Evolutionary conservation across 768 basidiomycete genomes (phyloP).

Genomic region (Xerocomellus dryophilus): DNA sequence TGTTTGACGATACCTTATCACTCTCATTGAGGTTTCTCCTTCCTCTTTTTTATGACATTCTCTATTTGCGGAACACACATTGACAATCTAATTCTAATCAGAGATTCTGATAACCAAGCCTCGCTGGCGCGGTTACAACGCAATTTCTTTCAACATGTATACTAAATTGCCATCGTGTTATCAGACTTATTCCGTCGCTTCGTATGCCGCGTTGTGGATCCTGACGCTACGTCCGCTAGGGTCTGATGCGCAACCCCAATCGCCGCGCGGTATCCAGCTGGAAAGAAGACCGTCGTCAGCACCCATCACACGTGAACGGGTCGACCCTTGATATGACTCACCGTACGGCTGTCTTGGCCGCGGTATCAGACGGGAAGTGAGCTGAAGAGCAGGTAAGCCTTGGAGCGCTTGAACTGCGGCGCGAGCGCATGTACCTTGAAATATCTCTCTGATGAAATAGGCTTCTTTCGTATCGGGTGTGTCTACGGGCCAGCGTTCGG

Average conservation of each 20-base stretch:
- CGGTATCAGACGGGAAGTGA: constrained; percentile 81
- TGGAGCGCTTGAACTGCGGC: background rate
- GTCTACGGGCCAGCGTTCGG: constrained; percentile 71
- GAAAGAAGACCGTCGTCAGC: constrained; percentile 11
- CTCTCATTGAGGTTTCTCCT: constrained; percentile 26
- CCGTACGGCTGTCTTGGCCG: constrained; percentile 89
- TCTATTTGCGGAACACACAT: constrained; percentile 37
- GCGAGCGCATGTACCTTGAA: constrained; percentile 56
- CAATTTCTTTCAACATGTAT: constrained; percentile 21
- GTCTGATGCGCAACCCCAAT: constrained; percentile 95
- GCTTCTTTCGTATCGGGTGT: constrained; percentile 97
- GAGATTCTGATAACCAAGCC: constrained; percentile 26
- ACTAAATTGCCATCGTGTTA: constrained; percentile 16
- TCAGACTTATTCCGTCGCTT: constrained; percentile 18
- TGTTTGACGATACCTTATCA: constrained; percentile 35
- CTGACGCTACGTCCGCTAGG: constrained; percentile 93
- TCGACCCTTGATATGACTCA: constrained; percentile 36
- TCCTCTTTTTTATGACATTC: constrained; percentile 33
- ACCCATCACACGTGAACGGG: constrained; percentile 3
- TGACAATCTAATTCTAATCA: constrained; percentile 30
- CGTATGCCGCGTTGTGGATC: constrained; percentile 93
- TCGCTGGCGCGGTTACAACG: constrained; percentile 22
- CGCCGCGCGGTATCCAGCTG: constrained; percentile 91
- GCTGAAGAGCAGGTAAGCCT: constrained; percentile 37
- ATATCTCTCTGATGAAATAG: constrained; percentile 87